Base-by-base conservation (phyloP, 345 rosid species). In the Geranium rotundifolium region DNA sequence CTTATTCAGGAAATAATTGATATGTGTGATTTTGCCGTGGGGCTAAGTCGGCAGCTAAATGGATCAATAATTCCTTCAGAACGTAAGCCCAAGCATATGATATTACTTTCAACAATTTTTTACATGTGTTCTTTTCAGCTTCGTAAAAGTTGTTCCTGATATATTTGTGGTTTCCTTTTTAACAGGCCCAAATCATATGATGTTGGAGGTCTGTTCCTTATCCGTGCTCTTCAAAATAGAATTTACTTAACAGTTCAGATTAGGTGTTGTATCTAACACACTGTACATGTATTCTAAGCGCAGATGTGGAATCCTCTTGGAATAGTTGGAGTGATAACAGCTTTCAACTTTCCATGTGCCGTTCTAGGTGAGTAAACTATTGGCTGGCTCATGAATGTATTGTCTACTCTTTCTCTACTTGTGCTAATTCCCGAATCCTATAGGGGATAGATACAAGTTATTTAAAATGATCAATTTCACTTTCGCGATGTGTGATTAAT, bases 231-330 rank as follows among this genome's bases (percentile, higher is more conserved):
- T 54, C 30, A 61, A 19, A 60, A 73, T 56, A 64, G 57, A 13
- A 57, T 62, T 34, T 17, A 30, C 34, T 52, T 16, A 17, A 65
- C 49, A n/a, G 55, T 67, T 52, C 46, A 29, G 34, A 23, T 23
- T 23, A 23, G 27, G 19, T 52, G 52, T 60, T n/a, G 39, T 37
- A 23, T 13, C 69, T 75, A 63, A 70, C 59, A 19, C 71, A 70
- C 30, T 59, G 41, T 29, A 19, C 29, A 18, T 70, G 20, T 69
- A 16, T 60, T 69, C 59, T 66, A 37, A 69, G 63, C 14, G 60
- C 84, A 93, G 99, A 90, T 76, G 75, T 95, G 97, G 97, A 95
- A 90, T 81, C 99, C 99, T 70, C 88, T 90, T 58, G 97, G 97
- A 65, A 75, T 95, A 57, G 97, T 90, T 49, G 99, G 97, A 65